phyloP scores from a whole-genome alignment of 345 rosid genomes.

The Eucalyptus polyanthemos region DNA sequence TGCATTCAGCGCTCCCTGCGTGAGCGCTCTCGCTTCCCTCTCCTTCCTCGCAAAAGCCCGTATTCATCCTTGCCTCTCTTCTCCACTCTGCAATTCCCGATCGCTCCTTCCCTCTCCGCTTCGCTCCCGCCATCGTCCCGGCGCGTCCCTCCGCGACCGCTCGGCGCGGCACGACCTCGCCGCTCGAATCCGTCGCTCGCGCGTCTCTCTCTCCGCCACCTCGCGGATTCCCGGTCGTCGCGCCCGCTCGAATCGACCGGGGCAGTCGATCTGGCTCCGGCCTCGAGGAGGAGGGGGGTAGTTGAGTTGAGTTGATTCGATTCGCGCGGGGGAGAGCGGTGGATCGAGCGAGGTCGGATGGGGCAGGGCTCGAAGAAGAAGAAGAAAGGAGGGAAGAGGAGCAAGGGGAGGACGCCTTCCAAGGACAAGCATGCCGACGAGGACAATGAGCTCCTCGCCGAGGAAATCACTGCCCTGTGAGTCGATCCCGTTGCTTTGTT shows the following conservation, averaged over 20 bases:
- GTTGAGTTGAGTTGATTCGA: background rate
- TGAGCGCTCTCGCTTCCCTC: background rate
- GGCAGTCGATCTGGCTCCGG: background rate
- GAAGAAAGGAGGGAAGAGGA: constrained; percentile 53
- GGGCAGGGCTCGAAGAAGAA: constrained; percentile 69
- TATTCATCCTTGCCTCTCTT: background rate
- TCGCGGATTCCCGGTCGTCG: background rate
- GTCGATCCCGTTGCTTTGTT: background rate
- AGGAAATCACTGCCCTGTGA: constrained; percentile 96
- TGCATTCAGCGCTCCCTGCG: background rate
- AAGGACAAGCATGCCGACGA: constrained; percentile 56
- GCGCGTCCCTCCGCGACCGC: background rate
- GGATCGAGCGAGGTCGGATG: constrained; percentile 9
- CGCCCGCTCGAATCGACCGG: background rate
- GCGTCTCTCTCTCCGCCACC: background rate
- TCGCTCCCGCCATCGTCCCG: background rate
- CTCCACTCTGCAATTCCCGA: background rate
- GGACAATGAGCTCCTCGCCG: constrained; percentile 73
- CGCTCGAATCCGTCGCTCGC: background rate
- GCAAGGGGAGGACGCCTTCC: constrained; percentile 50
- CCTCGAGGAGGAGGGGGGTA: no score
- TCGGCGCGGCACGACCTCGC: background rate
- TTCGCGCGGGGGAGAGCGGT: background rate
- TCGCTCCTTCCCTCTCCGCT: background rate
- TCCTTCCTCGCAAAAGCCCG: background rate